Percentiles rank a stretch among this genome's conserved stretches.
Conservation (phyloP, 768 basidiomycete species). For the Crucibulum laeve region DNA sequence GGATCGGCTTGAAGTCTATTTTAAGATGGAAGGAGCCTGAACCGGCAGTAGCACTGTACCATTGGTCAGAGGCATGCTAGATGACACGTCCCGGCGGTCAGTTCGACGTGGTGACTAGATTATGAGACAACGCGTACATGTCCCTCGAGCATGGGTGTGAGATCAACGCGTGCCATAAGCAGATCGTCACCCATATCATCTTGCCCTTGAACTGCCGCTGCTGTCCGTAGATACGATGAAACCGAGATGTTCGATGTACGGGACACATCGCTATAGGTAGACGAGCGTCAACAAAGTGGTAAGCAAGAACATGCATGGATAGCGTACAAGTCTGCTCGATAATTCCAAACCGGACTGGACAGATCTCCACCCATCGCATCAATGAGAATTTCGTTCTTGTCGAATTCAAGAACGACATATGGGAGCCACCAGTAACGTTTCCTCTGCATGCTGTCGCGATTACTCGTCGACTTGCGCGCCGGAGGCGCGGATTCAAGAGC, state of each 20-base stretch:
- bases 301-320: neutral
- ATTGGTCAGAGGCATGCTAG: constrained; percentile 85
- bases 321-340: constrained; percentile 87
- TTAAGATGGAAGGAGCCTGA: constrained; percentile 93
- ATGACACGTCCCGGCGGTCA: constrained; percentile 10
- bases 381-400: constrained; percentile 95
- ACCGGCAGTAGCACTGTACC: constrained; percentile 81
- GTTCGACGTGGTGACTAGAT: constrained; percentile 2
- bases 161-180: constrained; percentile 88
- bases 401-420: constrained; percentile 95
- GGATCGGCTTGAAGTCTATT: constrained; percentile 87
- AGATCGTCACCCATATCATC: constrained; percentile 98
- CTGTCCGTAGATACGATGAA: constrained; percentile 86
- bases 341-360: constrained; percentile 89
- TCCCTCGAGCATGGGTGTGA: constrained; percentile 78
- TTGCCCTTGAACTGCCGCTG: constrained; percentile 63
- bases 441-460: constrained; percentile 89
- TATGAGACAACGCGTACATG: constrained; percentile 43
- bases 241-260: constrained; percentile 90
- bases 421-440: constrained; percentile 96
- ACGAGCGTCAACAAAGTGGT: constrained; percentile 1
- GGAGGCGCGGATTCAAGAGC: constrained; percentile 65
- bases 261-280: constrained; percentile 76
- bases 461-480: constrained; percentile 55
- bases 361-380: constrained; percentile 97